A percentile compares a stretch with the other conserved stretches of the same genome.
Conservation (phyloP, 352 stramenopile genomes). For the Plasmopara halstedii region DNA sequence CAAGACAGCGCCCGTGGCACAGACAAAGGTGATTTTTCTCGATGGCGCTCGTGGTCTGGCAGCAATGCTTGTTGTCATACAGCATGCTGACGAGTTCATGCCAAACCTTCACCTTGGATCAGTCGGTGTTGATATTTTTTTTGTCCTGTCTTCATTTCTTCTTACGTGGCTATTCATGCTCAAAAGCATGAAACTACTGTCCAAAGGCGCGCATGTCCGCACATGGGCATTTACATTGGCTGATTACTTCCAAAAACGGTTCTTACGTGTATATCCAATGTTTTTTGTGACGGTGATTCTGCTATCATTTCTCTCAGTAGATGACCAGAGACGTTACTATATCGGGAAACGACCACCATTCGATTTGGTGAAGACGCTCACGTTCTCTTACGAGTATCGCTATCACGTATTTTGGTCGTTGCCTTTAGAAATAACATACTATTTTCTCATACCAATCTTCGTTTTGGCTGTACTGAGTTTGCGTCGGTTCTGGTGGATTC, state of each 20-base stretch:
- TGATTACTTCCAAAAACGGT: conserved; percentile 43
- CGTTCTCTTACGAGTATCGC: conserved; percentile 23
- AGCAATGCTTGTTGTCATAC: conserved; percentile 16
- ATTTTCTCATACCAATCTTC: conserved; percentile 33
- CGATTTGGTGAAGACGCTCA: conserved; percentile 29
- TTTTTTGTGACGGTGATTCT: conserved; percentile 31
- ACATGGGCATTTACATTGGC: conserved; percentile 11
- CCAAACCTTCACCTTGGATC: conserved; percentile 10
- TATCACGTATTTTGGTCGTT: conserved; percentile 30
- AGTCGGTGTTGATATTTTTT: conserved; percentile 15
- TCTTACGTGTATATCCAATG: conserved; percentile 48
- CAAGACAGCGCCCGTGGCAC: not conserved
- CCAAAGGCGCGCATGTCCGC: conserved; percentile 1
- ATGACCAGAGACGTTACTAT: conserved; percentile 24
- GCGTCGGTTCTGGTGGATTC: conserved; percentile 18
- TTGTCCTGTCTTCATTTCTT: conserved; percentile 17
- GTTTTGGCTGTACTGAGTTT: conserved; percentile 14
- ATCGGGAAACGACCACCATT: conserved; percentile 10
- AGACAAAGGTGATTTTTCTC: conserved; percentile 15
- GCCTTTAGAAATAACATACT: conserved; percentile 16
- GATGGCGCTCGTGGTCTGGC: conserved; percentile 13
- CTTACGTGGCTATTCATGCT: conserved; percentile 17
- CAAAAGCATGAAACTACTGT: conserved; percentile 12
- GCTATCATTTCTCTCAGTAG: conserved; percentile 20
- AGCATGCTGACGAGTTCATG: conserved; percentile 13